Conservation (phyloP, 441 rosid genomes). For the Gossypium aridum region DNA sequence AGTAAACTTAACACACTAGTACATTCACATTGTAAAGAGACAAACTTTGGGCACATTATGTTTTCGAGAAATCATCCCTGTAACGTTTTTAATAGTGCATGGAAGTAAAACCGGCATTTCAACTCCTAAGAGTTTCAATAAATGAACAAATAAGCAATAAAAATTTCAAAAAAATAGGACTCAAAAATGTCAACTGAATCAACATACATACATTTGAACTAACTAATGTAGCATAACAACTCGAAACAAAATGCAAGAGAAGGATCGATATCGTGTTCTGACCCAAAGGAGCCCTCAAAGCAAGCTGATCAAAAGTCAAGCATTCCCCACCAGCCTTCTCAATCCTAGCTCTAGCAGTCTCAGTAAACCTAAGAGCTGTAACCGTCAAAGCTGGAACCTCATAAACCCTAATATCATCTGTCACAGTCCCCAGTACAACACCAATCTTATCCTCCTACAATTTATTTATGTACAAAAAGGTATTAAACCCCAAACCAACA, state of each 20-base stretch:
- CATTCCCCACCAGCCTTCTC: constrained; percentile 98
- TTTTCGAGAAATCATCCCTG: background rate
- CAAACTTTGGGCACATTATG: background rate
- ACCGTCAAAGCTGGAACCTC: constrained; percentile 79
- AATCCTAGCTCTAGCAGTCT: constrained; percentile 79
- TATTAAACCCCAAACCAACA: background rate
- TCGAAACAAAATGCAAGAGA: background rate
- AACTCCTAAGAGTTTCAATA: background rate
- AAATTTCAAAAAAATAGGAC: background rate
- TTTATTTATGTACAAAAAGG: background rate
- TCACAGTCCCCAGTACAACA: constrained; percentile 81
- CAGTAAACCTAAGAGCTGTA: constrained; percentile 82
- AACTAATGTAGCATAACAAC: background rate
- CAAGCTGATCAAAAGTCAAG: constrained; percentile 86
- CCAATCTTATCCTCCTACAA: constrained; percentile 66
- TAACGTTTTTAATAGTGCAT: background rate
- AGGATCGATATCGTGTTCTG: constrained; percentile 66
- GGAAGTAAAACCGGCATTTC: background rate
- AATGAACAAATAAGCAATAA: background rate
- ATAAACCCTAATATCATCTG: constrained; percentile 75
- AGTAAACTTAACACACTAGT: background rate
- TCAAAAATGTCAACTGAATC: background rate
- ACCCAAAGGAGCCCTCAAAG: constrained; percentile 81
- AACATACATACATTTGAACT: too few species aligned
- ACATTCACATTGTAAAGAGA: background rate